Conservation (phyloP, 139 green algal genomes). For the Closterium sp. region DNA sequence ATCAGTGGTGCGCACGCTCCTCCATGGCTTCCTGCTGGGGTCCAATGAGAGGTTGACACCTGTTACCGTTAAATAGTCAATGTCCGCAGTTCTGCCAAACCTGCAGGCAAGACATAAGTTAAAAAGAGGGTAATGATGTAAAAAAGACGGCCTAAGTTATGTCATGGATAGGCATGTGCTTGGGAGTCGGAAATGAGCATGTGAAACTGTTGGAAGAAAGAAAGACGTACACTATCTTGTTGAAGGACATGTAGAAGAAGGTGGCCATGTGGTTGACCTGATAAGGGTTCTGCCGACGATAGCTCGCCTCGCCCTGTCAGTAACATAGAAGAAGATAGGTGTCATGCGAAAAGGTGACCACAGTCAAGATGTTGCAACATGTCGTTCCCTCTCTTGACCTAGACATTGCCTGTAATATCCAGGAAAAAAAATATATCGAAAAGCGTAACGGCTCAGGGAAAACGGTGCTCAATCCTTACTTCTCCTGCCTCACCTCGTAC, state of each 20-base stretch:
- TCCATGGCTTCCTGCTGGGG: background rate
- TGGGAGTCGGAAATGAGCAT: no score
- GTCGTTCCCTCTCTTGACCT: no score
- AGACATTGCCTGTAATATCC: no score
- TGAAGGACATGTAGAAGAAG: slow-evolving; percentile 44
- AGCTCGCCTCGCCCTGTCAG: slow-evolving; percentile 36
- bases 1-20: slow-evolving; percentile 13
- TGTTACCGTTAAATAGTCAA: slow-evolving; percentile 29
- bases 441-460: no score
- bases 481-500: background rate
- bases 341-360: no score
- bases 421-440: no score
- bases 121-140: no score
- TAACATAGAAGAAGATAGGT: no score
- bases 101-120: background rate
- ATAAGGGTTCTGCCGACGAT: slow-evolving; percentile 1
- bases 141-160: no score
- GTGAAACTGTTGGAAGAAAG: background rate
- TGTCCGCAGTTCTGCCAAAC: slow-evolving; percentile 34
- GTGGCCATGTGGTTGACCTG: slow-evolving; percentile 39
- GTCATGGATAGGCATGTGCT: no score
- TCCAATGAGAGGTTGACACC: slow-evolving; percentile 2
- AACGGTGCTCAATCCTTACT: background rate
- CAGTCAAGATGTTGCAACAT: no score
- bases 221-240: slow-evolving; percentile 1